phyloP scores from a whole-genome alignment of 352 stramenopile genomes.

The Aphanomyces euteiches region DNA sequence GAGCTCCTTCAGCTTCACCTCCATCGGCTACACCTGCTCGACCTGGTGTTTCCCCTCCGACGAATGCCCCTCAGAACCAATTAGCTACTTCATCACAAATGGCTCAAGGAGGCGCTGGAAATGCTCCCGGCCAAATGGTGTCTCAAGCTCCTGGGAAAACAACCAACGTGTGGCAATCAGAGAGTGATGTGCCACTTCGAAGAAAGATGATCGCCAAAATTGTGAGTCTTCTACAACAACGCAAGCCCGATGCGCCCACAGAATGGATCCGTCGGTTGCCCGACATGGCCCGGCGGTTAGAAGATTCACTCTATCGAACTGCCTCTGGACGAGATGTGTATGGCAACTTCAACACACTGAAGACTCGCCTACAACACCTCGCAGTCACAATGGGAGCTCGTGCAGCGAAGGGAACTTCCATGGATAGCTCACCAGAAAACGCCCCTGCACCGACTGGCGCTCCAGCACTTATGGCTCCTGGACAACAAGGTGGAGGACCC shows the following conservation, averaged over 20 bases:
- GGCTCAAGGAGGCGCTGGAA: neutral
- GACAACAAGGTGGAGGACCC: slow-evolving; percentile 48
- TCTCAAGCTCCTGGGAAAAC: neutral
- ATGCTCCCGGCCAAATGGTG: slow-evolving; percentile 13
- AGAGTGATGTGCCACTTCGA: slow-evolving; percentile 80
- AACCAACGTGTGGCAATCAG: slow-evolving; percentile 67
- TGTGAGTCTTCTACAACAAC: slow-evolving; percentile 94
- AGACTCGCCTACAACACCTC: slow-evolving; percentile 95
- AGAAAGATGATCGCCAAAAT: slow-evolving; percentile 91
- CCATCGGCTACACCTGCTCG: too few relatives aligned
- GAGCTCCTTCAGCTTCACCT: too few relatives aligned
- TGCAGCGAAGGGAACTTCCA: slow-evolving; percentile 35
- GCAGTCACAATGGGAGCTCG: slow-evolving; percentile 87
- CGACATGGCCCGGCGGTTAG: slow-evolving; percentile 96
- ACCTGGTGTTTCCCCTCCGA: too few relatives aligned
- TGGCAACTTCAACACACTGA: slow-evolving; percentile 94
- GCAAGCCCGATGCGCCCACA: slow-evolving; percentile 94
- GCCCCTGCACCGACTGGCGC: slow-evolving; percentile 14
- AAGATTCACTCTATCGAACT: slow-evolving; percentile 96
- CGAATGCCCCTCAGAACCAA: too few relatives aligned
- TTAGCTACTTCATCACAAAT: too few relatives aligned
- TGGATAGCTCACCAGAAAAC: slow-evolving; percentile 30
- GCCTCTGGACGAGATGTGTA: slow-evolving; percentile 93
- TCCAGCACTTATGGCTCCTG: slow-evolving; percentile 26
- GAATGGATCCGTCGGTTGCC: slow-evolving; percentile 97